Base-by-base conservation (phyloP, 176 grass and related monocot genomes). In the Musa acuminata region DNA sequence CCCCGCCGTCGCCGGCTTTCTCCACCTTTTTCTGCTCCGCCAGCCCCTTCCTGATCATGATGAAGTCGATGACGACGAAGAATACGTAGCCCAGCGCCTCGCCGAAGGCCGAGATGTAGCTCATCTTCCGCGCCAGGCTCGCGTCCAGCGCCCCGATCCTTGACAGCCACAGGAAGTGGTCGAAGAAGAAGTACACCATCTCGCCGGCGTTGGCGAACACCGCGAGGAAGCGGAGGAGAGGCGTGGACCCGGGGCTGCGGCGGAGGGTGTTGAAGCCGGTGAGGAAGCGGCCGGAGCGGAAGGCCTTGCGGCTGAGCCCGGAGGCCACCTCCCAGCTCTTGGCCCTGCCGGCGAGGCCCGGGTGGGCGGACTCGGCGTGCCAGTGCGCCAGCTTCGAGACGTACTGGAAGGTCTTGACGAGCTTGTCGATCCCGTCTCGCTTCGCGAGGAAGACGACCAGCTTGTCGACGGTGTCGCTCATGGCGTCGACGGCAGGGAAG, bases 371-470 rank as follows among this genome's bases (percentile, higher is more conserved):
- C 65, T 87, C 90, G 9, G 77, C 75, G 13, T 86, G 84, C 95
- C 95, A 91, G 83, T 91, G 82, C 53, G 74, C 84, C 8, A 99
- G 88, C 84, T 99, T 99, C 11, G 95, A 91, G 68, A 99, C 95
- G 78, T 99, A 99, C 79, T 99, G 95, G 88, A 91, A 91, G 75
- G 95, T 99, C 85, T 99, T 99, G 8, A 99, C 95, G n/a, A 99
- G 88, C 88, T 99, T 99, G 86, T 94, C 95, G 59, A 99, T 83
- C 82, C 95, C 95, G 13, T 99, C 95, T 67, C 90, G 86, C 80
- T 99, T 99, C 27, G 95, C 95, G 25, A 99, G 90, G 88, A 99
- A 99, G 78, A 94, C 76, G 84, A 99, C 90, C 1, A 99, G 90
- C 86, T 91, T 99, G 91, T 99, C 95, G 51, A 94, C 69, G 48